These are phyloP conservation scores for Populus trichocarpa DNA, from an alignment of 441 rosid species.

Conservation along the genomic window DNA sequence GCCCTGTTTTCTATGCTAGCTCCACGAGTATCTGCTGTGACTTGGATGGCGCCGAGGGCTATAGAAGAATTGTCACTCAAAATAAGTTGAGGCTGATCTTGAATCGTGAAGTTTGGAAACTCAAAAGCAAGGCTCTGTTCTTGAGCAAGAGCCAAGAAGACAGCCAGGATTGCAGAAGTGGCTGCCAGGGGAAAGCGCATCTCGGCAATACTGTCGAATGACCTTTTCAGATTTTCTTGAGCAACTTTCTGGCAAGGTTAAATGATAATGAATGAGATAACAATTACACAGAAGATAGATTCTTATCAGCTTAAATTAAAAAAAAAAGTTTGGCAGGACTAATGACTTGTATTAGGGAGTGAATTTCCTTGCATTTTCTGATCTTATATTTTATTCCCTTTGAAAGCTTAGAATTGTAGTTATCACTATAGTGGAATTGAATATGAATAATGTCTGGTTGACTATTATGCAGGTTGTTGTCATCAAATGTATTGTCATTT, in stretches of 20 bases:
- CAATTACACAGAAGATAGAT: not conserved
- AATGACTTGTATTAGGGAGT: not conserved
- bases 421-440: not conserved
- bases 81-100: not conserved
- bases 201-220: not conserved
- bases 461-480: not conserved
- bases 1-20: conserved; percentile 13
- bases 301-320: not conserved
- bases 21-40: conserved; percentile 44
- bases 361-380: conserved; percentile 3
- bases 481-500: not conserved
- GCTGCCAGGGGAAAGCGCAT: not conserved
- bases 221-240: not conserved
- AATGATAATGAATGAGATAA: not conserved
- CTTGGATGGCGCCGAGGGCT: conserved; percentile 42
- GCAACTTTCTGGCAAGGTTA: not conserved
- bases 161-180: not conserved
- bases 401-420: not conserved
- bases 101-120: not conserved
- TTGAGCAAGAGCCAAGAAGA: conserved; percentile 1
- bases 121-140: not conserved
- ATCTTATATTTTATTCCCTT: not conserved
- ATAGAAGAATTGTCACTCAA: conserved; percentile 13
- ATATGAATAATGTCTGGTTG: not conserved
- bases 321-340: not conserved